Conservation (phyloP, 2,329 filamentous ascomycete genomes). For the Fusarium vanettenii region DNA sequence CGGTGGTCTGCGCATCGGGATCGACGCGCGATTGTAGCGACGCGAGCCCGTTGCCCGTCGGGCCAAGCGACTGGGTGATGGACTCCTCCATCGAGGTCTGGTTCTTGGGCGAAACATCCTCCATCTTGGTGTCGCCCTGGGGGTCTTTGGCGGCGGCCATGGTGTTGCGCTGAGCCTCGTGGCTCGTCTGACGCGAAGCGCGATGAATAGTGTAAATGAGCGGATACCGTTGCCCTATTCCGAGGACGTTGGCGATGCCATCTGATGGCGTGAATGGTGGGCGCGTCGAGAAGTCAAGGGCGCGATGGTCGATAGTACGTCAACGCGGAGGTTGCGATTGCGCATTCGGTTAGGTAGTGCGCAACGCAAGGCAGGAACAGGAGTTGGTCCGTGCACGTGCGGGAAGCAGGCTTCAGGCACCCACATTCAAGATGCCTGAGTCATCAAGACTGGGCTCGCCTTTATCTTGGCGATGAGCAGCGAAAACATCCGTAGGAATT, state of each 20-base stretch:
- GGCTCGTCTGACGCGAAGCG: neutral
- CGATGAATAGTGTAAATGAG: neutral
- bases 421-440: constrained; percentile 31
- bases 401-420: neutral
- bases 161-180: constrained; percentile 1
- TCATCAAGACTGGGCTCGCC: neutral
- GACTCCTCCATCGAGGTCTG: constrained; percentile 42
- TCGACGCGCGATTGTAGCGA: constrained; percentile 66
- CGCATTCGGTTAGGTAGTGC: constrained; percentile 2
- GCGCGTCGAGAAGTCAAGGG: constrained; percentile 24
- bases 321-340: constrained; percentile 27
- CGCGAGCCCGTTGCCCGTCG: constrained; percentile 48
- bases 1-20: constrained; percentile 75
- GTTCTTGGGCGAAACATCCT: constrained; percentile 44
- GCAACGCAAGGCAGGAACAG: constrained; percentile 20
- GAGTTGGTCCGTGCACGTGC: constrained; percentile 25
- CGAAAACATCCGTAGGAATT: neutral
- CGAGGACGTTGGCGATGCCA: constrained; percentile 29
- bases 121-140: constrained; percentile 39
- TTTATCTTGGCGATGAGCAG: neutral
- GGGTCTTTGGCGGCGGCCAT: constrained; percentile 44
- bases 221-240: neutral
- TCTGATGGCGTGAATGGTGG: constrained; percentile 22
- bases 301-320: constrained; percentile 18
- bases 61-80: constrained; percentile 40